Base-by-base conservation (phyloP, 768 basidiomycete genomes). In the Lentinula aciculospora region DNA sequence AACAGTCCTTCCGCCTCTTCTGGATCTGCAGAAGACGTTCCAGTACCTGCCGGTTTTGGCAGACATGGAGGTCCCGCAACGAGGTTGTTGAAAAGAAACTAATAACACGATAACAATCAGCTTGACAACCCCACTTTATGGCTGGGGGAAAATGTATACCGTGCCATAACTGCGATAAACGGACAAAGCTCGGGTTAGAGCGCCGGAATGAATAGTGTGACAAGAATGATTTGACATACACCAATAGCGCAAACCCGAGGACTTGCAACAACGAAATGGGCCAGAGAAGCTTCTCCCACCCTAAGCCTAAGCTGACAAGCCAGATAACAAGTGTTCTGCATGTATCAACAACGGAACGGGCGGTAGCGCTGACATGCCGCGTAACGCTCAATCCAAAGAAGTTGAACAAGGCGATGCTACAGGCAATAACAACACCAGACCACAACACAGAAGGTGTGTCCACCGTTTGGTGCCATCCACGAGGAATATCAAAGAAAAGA, bases 261-360 rank as follows among this genome's bases (percentile, higher is more conserved):
- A 96, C 82, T 70, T 96, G 94, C 12, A 95, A 69, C 53, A 94
- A 67, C 1, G 91, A 91, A 60, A 88, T 83, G 5, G 94, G 94
- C 74, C 83, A 90, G 23, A 91, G 63, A 32, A 98, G 76, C 59
- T 76, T 79, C 72, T 98, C 95, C 95, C 95, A 98, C 3, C 95
- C 94, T 25, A 97, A 73, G 1, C 80, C 85, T 53, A 97, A 78
- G 67, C 91, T 93, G 65, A 99, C 76, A 62, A 95, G 73, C 97
- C 97, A 99, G 68, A 99, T 98, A n/a, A 83, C 82, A 54, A 98
- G 78, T 1, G 97, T 98, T 64, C 97, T 81, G 74, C 94, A 97
- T 5, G 94, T 95, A 71, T 99, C 97, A 36, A 94, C 91, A 58
- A 97, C 78, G 56, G 87, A 89, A 60, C 96, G 83, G 17, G 92